phyloP scores from a whole-genome alignment of 164 flowering plant species.

The Nymphaea thermarum region DNA sequence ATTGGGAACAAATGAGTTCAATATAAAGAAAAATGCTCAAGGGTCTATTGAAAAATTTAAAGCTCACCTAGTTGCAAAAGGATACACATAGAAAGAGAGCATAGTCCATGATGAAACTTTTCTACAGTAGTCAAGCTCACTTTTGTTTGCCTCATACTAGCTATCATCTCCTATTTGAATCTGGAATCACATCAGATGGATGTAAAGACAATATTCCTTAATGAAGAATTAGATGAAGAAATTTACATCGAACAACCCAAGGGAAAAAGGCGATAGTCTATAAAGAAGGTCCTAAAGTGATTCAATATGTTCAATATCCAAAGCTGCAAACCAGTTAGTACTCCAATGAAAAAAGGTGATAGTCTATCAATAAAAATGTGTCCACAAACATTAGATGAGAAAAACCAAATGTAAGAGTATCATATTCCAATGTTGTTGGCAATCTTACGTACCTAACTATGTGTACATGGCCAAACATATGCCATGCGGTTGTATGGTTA shows the following conservation, averaged over 20 bases:
- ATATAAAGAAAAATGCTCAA: background rate
- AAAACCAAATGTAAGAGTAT: background rate
- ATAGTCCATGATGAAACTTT: background rate
- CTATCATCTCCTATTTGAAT: background rate
- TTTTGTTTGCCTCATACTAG: background rate
- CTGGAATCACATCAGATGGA: background rate
- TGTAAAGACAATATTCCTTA: background rate
- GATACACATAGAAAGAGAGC: background rate
- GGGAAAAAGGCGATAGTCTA: background rate
- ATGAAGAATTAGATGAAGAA: background rate
- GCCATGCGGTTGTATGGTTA: background rate
- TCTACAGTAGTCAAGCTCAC: background rate
- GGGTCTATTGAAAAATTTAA: background rate
- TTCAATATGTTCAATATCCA: constrained; percentile 1
- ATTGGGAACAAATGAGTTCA: background rate
- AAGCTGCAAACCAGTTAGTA: constrained; percentile 1
- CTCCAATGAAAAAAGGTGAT: constrained; percentile 1
- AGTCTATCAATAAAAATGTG: background rate
- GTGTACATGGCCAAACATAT: background rate
- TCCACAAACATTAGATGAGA: background rate
- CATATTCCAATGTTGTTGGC: background rate
- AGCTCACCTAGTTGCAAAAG: background rate
- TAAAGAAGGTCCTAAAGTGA: too few relatives aligned
- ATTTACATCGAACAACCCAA: background rate
- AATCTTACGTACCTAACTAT: constrained; percentile 1